These are phyloP conservation scores for Clarireedia paspali DNA, from an alignment of 2,329 filamentous ascomycete genomes.

Conservation along the genomic window DNA sequence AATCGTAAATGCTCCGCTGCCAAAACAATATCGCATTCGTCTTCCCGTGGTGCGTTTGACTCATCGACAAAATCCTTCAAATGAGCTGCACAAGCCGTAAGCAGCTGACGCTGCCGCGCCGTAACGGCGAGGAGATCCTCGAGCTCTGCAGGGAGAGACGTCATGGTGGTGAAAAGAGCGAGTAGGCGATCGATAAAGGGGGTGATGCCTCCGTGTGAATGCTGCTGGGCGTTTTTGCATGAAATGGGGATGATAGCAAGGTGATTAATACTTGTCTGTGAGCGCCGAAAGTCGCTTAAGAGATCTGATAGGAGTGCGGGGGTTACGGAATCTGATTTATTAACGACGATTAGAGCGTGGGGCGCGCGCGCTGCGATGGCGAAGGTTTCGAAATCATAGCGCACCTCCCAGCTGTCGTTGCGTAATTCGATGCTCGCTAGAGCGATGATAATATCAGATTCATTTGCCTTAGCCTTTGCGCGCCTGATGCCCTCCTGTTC, in stretches of 20 bases:
- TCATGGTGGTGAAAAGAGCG: slow-evolving; percentile 62
- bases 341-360: slow-evolving; percentile 48
- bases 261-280: slow-evolving; percentile 29
- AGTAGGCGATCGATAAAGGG: slow-evolving; percentile 49
- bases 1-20: slow-evolving; percentile 82
- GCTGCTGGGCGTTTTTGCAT: slow-evolving; percentile 51
- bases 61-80: slow-evolving; percentile 66
- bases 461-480: slow-evolving; percentile 70
- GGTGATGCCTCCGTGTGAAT: slow-evolving; percentile 44
- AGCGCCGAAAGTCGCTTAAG: slow-evolving; percentile 32
- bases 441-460: slow-evolving; percentile 79
- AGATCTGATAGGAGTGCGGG: slow-evolving; percentile 32
- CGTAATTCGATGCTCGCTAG: slow-evolving; percentile 62
- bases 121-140: slow-evolving; percentile 85
- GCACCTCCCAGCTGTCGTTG: slow-evolving; percentile 37
- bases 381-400: slow-evolving; percentile 48
- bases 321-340: slow-evolving; percentile 50
- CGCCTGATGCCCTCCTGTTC: slow-evolving; percentile 87
- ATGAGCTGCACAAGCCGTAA: slow-evolving; percentile 63
- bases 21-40: slow-evolving; percentile 73
- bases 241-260: slow-evolving; percentile 57
- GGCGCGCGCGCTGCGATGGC: slow-evolving; percentile 42
- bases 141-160: slow-evolving; percentile 60
- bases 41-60: slow-evolving; percentile 33
- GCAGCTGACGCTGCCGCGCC: slow-evolving; percentile 76